A percentile compares a stretch with the other conserved stretches of the same genome.
These are phyloP conservation scores for Candida chauliodis DNA, from an alignment of 805 yeast species.

Conservation along the genomic window DNA sequence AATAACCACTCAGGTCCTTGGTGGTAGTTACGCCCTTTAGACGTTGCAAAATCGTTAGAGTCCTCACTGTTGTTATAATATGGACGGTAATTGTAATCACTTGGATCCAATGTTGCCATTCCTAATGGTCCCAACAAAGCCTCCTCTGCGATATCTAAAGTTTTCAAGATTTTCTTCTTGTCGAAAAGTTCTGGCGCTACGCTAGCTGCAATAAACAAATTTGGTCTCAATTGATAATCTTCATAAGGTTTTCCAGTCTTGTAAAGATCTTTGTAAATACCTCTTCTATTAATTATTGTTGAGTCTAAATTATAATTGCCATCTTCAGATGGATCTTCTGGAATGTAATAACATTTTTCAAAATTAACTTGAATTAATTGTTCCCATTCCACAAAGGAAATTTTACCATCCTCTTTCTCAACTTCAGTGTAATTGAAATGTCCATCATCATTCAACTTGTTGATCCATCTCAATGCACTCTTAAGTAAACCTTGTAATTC, in stretches of 20 bases:
- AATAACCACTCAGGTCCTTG: conserved; percentile 99
- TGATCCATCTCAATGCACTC: conserved; percentile 78
- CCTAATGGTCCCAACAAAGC: conserved; percentile 86
- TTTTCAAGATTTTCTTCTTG: conserved; percentile 54
- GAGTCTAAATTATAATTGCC: conserved; percentile 57
- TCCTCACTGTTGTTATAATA: conserved; percentile 80
- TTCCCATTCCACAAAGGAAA: conserved; percentile 72
- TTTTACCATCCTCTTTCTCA: conserved; percentile 52
- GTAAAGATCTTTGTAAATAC: conserved; percentile 87
- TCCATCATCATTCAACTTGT: conserved; percentile 51
- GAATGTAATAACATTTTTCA: conserved; percentile 77
- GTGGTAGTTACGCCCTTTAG: conserved; percentile 95
- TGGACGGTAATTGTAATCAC: conserved; percentile 89
- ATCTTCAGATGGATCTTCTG: conserved; percentile 62
- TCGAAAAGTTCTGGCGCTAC: conserved; percentile 92
- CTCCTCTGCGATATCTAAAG: conserved; percentile 68
- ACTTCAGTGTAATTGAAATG: conserved; percentile 59
- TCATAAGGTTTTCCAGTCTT: conserved; percentile 82
- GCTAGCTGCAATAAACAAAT: conserved; percentile 88
- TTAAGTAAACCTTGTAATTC: conserved; percentile 88
- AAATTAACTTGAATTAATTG: conserved; percentile 63
- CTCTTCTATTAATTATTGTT: conserved; percentile 76
- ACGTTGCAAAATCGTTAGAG: conserved; percentile 80
- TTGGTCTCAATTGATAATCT: conserved; percentile 90
- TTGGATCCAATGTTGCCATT: conserved; percentile 87